These are phyloP conservation scores for Soucietia sequanensis DNA, from an alignment of 805 yeast species.

Conservation along the genomic window DNA sequence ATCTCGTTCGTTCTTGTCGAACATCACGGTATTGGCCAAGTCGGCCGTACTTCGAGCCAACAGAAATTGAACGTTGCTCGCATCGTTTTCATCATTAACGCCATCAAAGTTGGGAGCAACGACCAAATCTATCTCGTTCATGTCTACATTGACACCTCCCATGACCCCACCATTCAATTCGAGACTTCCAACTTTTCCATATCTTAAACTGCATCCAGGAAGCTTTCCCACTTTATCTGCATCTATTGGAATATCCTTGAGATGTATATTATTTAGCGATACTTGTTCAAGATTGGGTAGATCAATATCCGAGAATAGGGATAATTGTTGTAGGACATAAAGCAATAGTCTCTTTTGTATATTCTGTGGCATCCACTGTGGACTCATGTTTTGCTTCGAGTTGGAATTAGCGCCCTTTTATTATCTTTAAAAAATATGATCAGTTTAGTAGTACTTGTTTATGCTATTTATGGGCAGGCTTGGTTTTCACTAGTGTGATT, in stretches of 20 bases:
- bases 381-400: conserved; percentile 19
- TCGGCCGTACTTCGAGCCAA: conserved; percentile 74
- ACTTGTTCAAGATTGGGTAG: conserved; percentile 75
- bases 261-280: conserved; percentile 54
- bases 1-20: conserved; percentile 27
- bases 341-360: conserved; percentile 78
- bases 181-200: conserved; percentile 57
- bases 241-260: conserved; percentile 65
- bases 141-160: conserved; percentile 67
- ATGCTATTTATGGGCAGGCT: too few relatives aligned
- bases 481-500: too few relatives aligned
- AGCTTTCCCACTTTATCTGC: conserved; percentile 62
- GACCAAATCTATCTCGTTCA: conserved; percentile 50
- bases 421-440: too few relatives aligned
- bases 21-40: conserved; percentile 59
- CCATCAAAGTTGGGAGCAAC: conserved; percentile 35
- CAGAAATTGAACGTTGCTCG: conserved; percentile 38
- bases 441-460: too few relatives aligned
- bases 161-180: conserved; percentile 61
- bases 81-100: conserved; percentile 26
- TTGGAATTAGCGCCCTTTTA: too few relatives aligned
- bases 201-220: conserved; percentile 62
- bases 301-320: conserved; percentile 79
- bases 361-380: conserved; percentile 78
- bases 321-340: conserved; percentile 76